Base-by-base conservation (phyloP, 768 basidiomycete species). In the Clathrus columnatus region DNA sequence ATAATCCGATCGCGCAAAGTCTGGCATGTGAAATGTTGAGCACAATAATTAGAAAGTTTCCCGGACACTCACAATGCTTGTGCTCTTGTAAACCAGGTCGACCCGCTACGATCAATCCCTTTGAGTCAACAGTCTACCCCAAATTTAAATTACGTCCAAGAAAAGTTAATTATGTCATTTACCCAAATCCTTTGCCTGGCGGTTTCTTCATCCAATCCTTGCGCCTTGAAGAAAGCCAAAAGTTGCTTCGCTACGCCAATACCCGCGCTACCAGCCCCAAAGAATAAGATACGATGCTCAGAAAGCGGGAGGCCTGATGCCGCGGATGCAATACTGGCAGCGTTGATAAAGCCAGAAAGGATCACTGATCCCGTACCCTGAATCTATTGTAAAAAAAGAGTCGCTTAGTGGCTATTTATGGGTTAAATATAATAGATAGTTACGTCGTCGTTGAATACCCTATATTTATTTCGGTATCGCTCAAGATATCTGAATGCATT, bases 231-330 rank as follows among this genome's bases (percentile, higher is more conserved):
- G 64, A 73, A 74, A 52, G 68, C 68, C 65, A 69, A 63, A 23
- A 63, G 51, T 50, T 74, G 71, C 62, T 72, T 70, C 53, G 75
- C 75, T 53, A 76, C 74, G 54, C 74, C 75, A 45, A 76, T 73
- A 48, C 72, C 75, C 1, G 70, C 70, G 42, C 64, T 67, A 0
- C 75, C 75, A 7, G 74, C 73, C 41, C 75, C 75, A 48, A 75
- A 69, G 69, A 75, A 75, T 43, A 75, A 66, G 48, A 76, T 70
- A 41, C 66, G 66, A 58, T 75, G 73, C 44, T 76, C 73, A 46
- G 63, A 63, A 42, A 73, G 60, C 0, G 69, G 57, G 8, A 50
- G 54, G 8, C 67, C 66, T 24, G 67, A 68, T 5, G 68, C 68
- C 11, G 59, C 61, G 21, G 56, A 54, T 7, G 67, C 60, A 53